These are phyloP conservation scores for Meyerozyma carpophila DNA, from an alignment of 1,139 yeast species.

Conservation along the genomic window DNA sequence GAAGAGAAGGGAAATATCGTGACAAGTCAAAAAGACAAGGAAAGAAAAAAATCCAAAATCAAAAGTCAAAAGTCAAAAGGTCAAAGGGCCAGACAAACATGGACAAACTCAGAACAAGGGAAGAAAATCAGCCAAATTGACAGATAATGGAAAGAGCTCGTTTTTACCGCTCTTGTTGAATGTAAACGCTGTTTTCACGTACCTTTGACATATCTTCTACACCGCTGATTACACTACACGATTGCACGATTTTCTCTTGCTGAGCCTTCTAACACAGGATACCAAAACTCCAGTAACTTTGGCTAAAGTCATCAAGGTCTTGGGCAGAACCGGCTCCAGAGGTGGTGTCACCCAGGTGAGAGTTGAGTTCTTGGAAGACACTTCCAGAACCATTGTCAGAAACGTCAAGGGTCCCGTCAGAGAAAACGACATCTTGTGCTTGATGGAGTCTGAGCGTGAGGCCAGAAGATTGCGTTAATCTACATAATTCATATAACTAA, in stretches of 20 bases:
- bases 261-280: conserved; percentile 37
- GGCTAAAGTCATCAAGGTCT: conserved; percentile 98
- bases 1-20: not conserved
- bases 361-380: conserved; percentile 98
- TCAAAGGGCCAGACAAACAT: not conserved
- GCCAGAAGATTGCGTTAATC: conserved; percentile 69
- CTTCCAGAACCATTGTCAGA: conserved; percentile 98
- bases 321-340: conserved; percentile 99
- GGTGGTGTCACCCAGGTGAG: conserved; percentile 99
- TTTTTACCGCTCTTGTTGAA: too few relatives aligned
- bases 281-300: conserved; percentile 95
- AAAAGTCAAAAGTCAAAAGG: too few relatives aligned
- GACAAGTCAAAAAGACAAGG: too few relatives aligned
- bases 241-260: not conserved
- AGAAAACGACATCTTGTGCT: conserved; percentile 97
- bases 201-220: too few relatives aligned
- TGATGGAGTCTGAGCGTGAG: conserved; percentile 99
- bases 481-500: conserved; percentile 6
- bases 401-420: conserved; percentile 99
- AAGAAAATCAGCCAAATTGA: not conserved
- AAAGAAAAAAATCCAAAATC: too few relatives aligned
- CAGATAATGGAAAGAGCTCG: not conserved
- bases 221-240: not conserved
- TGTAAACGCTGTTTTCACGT: too few relatives aligned
- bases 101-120: not conserved